Percentiles rank a stretch among this genome's conserved stretches.
phyloP scores from a whole-genome alignment of 192 early-diverging fungal species.

The Rhizophagus prolifer region DNA sequence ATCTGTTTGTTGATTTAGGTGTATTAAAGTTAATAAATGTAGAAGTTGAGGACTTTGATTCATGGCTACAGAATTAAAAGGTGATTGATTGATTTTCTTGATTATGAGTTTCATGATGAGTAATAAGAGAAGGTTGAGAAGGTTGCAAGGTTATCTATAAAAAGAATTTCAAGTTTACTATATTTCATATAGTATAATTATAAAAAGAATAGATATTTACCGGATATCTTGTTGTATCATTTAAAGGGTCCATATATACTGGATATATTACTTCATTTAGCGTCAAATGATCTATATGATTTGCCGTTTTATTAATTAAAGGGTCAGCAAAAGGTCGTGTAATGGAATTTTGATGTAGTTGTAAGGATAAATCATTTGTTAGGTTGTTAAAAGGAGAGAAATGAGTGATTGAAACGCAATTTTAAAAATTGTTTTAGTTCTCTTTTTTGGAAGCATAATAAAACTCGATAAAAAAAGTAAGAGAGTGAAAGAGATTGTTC shows the following conservation, averaged over 20 bases:
- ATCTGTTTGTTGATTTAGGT: conserved; percentile 15
- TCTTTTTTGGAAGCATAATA: not conserved
- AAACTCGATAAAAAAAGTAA: no score
- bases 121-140: not conserved
- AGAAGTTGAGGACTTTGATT: not conserved
- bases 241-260: no score
- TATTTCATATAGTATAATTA: not conserved
- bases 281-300: no score
- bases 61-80: not conserved
- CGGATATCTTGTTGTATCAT: no score
- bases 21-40: not conserved
- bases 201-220: no score
- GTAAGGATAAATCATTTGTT: not conserved
- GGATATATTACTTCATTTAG: no score
- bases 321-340: not conserved
- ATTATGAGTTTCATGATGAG: not conserved
- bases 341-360: not conserved
- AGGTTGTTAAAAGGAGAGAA: not conserved
- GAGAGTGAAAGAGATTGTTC: not conserved
- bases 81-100: not conserved
- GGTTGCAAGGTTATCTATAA: not conserved
- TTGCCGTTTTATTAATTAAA: no score
- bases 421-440: not conserved
- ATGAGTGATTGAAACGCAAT: not conserved
- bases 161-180: not conserved